A percentile compares a stretch with the other conserved stretches of the same genome.
phyloP scores from a whole-genome alignment of 257 asterid genomes.

The Rehmannia glutinosa region DNA sequence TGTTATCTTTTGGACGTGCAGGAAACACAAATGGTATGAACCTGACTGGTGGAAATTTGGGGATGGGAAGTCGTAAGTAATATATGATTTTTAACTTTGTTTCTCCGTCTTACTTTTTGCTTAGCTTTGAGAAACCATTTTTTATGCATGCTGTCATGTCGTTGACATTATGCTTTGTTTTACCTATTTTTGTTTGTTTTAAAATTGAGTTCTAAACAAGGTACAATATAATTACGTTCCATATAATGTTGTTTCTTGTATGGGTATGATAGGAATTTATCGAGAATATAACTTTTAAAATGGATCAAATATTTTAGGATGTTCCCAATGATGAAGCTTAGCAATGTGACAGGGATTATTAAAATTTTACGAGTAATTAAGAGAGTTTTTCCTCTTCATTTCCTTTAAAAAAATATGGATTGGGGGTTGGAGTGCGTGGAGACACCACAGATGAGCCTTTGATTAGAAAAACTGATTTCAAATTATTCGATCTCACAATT shows the following conservation, averaged over 20 bases:
- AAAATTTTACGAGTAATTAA: not conserved
- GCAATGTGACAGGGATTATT: not conserved
- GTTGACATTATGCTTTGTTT: not conserved
- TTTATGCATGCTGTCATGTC: not conserved
- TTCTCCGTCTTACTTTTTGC: slow-evolving; percentile 7
- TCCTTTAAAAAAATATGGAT: no score
- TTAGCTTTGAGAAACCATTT: slow-evolving; percentile 5
- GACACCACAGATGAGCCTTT: no score
- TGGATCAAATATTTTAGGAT: no score
- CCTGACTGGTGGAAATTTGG: slow-evolving; percentile 99
- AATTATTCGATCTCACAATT: no score
- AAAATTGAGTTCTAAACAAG: not conserved
- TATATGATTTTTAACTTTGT: not conserved
- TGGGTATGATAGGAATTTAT: not conserved
- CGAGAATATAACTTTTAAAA: not conserved
- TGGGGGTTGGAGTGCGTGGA: no score
- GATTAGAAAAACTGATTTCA: no score
- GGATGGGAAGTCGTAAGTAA: slow-evolving; percentile 86
- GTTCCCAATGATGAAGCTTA: not conserved
- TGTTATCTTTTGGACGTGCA: slow-evolving; percentile 24
- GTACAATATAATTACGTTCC: not conserved
- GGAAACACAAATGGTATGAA: slow-evolving; percentile 86
- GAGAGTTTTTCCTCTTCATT: not conserved
- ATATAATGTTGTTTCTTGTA: not conserved
- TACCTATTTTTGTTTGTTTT: not conserved